phyloP scores from a whole-genome alignment of 1,284 basidiomycete species.

The Naganishia sp. region DNA sequence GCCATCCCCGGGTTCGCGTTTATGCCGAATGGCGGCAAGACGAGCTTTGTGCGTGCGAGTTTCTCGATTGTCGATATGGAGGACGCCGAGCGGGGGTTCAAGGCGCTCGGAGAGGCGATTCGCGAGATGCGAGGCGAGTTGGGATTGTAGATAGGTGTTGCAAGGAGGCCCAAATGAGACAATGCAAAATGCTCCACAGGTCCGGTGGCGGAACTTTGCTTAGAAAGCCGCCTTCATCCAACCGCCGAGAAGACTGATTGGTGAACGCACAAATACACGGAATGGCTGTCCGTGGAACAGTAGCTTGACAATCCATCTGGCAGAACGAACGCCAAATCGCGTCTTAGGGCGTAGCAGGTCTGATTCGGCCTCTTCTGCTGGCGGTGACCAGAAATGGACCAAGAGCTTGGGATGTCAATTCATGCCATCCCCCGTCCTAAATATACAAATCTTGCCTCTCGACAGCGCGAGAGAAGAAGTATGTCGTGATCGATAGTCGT shows the following conservation, averaged over 20 bases:
- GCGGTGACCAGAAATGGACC: too few species aligned
- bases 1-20: constrained; percentile 79
- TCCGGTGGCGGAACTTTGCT: too few species aligned
- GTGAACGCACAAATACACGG: too few species aligned
- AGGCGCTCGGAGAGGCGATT: constrained; percentile 66
- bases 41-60: constrained; percentile 73
- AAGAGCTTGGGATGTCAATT: background rate
- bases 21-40: constrained; percentile 67
- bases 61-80: constrained; percentile 74
- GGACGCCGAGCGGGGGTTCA: constrained; percentile 71
- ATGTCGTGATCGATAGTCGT: constrained; percentile 8
- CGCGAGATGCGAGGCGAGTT: constrained; percentile 46
- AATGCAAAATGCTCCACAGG: background rate
- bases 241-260: too few species aligned
- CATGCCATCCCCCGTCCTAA: constrained; percentile 19
- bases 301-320: too few species aligned
- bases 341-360: too few species aligned
- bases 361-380: too few species aligned
- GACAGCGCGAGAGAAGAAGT: constrained; percentile 13
- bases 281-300: too few species aligned
- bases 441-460: constrained; percentile 28
- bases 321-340: too few species aligned
- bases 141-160: constrained; percentile 1
- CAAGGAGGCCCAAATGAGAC: background rate
- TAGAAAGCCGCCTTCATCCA: too few species aligned